These are phyloP conservation scores for Fusarium longipes DNA, from an alignment of 2,329 filamentous ascomycete genomes.

Conservation along the genomic window DNA sequence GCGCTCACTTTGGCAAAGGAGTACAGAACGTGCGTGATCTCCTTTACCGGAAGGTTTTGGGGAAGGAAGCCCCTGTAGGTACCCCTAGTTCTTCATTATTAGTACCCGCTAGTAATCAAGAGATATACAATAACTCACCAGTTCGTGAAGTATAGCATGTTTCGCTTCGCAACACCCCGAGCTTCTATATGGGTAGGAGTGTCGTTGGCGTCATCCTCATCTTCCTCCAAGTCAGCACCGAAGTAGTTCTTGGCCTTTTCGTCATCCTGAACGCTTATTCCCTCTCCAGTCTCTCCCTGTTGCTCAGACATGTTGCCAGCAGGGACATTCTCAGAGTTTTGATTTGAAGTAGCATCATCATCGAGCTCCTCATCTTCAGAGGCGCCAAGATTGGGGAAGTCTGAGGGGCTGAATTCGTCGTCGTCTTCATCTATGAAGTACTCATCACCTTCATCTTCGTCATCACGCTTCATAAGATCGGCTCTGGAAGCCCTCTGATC, in stretches of 20 bases:
- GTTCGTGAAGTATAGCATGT: constrained; percentile 66
- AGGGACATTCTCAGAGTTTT: background rate
- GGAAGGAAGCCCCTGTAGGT: constrained; percentile 81
- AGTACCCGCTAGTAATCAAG: background rate
- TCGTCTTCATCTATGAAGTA: constrained; percentile 25
- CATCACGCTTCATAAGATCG: constrained; percentile 20
- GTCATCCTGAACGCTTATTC: background rate
- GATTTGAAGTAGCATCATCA: background rate
- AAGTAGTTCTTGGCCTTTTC: constrained; percentile 15
- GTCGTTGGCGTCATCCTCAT: constrained; percentile 18
- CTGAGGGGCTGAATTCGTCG: constrained; percentile 1
- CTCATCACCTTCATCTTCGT: constrained; percentile 1
- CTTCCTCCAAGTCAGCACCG: constrained; percentile 19
- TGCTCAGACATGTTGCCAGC: background rate
- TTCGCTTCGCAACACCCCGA: constrained; percentile 45
- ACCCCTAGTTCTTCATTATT: constrained; percentile 58
- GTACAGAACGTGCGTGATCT: constrained; percentile 80
- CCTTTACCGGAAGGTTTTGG: constrained; percentile 72
- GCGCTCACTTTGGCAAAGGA: constrained; percentile 60
- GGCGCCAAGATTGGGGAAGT: constrained; percentile 13
- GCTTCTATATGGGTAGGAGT: constrained; percentile 22
- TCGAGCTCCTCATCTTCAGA: constrained; percentile 8
- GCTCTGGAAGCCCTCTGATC: constrained; percentile 1
- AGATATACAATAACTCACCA: constrained; percentile 54
- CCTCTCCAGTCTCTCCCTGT: constrained; percentile 1